Conservation (phyloP, 306 rosid genomes). For the Alnus rubra region DNA sequence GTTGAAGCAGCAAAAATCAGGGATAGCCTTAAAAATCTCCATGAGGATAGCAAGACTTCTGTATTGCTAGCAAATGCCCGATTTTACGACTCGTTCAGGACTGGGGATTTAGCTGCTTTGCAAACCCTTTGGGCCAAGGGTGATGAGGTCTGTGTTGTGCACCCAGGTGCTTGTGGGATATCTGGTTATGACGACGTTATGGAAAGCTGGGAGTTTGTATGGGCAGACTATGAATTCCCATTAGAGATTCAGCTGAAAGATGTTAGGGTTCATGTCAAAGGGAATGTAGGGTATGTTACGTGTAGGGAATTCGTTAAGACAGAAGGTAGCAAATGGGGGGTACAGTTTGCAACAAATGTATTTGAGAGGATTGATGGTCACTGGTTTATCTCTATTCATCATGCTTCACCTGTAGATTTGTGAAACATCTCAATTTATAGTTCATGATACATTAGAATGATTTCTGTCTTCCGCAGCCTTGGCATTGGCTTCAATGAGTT, state of each 20-base stretch:
- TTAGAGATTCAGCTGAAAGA: slow-evolving; percentile 77
- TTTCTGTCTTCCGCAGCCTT: not conserved
- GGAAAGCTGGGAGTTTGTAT: slow-evolving; percentile 88
- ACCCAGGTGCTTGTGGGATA: slow-evolving; percentile 82
- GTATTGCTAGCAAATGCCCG: slow-evolving; percentile 60
- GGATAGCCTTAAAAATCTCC: slow-evolving; percentile 65
- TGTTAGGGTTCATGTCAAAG: slow-evolving; percentile 65
- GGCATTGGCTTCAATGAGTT: not conserved
- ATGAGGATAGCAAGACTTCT: slow-evolving; percentile 54
- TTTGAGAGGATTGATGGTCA: slow-evolving; percentile 72
- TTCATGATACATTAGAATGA: not conserved
- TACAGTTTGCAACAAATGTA: slow-evolving; percentile 83
- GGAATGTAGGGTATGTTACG: slow-evolving; percentile 77
- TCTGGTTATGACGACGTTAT: slow-evolving; percentile 79
- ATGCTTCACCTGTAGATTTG: slow-evolving; percentile 82
- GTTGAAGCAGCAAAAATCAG: slow-evolving; percentile 77
- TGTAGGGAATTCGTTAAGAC: slow-evolving; percentile 91
- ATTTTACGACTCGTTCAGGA: slow-evolving; percentile 69
- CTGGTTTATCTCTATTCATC: slow-evolving; percentile 83
- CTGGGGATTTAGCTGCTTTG: slow-evolving; percentile 84
- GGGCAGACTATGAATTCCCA: slow-evolving; percentile 97
- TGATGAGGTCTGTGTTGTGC: slow-evolving; percentile 75
- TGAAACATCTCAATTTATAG: slow-evolving; percentile 30
- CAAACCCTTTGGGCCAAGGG: slow-evolving; percentile 77
- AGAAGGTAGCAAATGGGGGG: slow-evolving; percentile 90